Evolutionary conservation across 148 eudicot species (phyloP), one percentile per base, ranked within the genome.

Genomic region (Camellia japonica): DNA sequence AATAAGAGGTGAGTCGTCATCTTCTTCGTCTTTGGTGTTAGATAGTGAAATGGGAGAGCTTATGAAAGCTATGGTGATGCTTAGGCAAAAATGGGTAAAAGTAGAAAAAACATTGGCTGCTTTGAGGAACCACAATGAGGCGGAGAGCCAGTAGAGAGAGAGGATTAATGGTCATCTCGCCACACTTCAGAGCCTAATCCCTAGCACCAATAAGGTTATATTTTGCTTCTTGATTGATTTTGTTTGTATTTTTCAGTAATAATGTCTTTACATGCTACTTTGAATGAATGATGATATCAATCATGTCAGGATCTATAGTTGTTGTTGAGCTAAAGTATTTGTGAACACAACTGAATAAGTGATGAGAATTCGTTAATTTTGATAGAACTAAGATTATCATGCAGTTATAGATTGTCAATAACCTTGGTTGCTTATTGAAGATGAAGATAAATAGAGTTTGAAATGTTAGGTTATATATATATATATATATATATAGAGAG

Each of bases 61-160:
- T 42, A 83, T 82, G 68, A 82, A 73, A 76, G 78, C 83, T 41
- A 7, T 79, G 65, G 67, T 59, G 44, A 80, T 62, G 77, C 83
- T 83, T 0, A 76, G 58, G 23, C 79, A 73, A 41, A 81, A 76
- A n/a, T 85, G 63, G 59, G 77, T 59, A 7, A 81, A 75, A 67
- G 82, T 84, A 0, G 91, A 86, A 42, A 87, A 84, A 79, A 75
- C 83, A n/a, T 61, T 87, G 79, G 80, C 75, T 5, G 90, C 93
- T 38, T 62, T 88, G 83, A 90, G 84, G 84, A 90, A 86, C 75
- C 93, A 90, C 54, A 84, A 90, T 38, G 88, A 90, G 72, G 93
- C 90, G 10, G 93, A 90, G 84, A 84, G 89, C 80, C 84, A 90
- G 65, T 80, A 90, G 70, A 77, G 90, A 63, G 93, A 90, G 81